phyloP scores from a whole-genome alignment of 768 basidiomycete genomes.

The Mycena capillaripes region DNA sequence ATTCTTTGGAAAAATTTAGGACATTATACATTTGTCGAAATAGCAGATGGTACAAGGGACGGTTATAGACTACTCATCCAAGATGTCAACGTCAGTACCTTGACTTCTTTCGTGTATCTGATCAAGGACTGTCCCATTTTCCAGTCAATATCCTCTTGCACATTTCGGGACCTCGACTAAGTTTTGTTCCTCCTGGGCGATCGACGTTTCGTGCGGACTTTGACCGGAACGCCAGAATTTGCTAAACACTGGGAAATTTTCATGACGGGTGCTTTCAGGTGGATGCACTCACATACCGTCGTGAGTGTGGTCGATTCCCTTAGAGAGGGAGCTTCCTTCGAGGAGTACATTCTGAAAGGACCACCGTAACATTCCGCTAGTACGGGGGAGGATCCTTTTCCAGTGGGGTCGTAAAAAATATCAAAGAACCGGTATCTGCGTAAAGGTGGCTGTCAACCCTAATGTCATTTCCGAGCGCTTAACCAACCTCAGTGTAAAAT shows the following conservation, averaged over 20 bases:
- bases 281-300: constrained; percentile 55
- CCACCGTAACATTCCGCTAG: constrained; percentile 78
- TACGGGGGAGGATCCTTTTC: constrained; percentile 54
- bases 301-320: constrained; percentile 77
- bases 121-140: too few relatives aligned
- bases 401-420: constrained; percentile 59
- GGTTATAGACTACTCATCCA: too few relatives aligned
- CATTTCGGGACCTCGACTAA: neutral
- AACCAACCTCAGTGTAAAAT: constrained; percentile 24
- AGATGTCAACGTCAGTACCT: too few relatives aligned
- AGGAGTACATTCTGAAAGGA: constrained; percentile 74
- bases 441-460: neutral
- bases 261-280: neutral
- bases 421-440: constrained; percentile 71
- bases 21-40: too few relatives aligned
- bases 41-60: too few relatives aligned
- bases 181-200: neutral
- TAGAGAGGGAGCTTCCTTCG: constrained; percentile 80
- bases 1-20: too few relatives aligned
- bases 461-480: neutral
- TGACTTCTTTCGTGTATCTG: too few relatives aligned
- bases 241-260: neutral
- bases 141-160: too few relatives aligned
- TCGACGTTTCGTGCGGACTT: constrained; percentile 3
- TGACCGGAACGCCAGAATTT: constrained; percentile 8